Base-by-base conservation (phyloP, 1,284 basidiomycete species). In the Leccinum discolor region DNA sequence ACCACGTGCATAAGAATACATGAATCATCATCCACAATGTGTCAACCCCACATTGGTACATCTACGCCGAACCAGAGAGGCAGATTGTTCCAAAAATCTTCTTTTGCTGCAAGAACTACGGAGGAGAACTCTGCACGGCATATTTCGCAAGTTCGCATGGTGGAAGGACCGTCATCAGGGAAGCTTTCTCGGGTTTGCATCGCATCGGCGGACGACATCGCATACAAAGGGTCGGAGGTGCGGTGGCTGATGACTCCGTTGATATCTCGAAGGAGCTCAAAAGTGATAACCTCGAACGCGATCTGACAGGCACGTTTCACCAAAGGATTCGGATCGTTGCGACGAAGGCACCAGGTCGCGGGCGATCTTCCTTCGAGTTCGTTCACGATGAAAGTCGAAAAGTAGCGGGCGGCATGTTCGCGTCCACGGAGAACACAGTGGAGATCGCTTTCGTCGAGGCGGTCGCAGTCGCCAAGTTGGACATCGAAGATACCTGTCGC, bases 381-480 rank as follows among this genome's bases (percentile, higher is more conserved):
- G 71, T 86, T 86, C 64, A 88, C 87, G 69, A 92, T 84, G 73
- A 92, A 92, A 16, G 87, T 88, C 7, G 90, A 90, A 63, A 92
- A 84, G 76, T 86, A 91, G 58, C 89, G 86, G 11, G 88, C 87
- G 3, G 85, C 83, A 64, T 87, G 83, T 77, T 92, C 90, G 65
- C 89, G 87, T 8, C 90, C 90, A 62, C 83, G 84, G 18, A 91
- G 81, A 50, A 89, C 81, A 54, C 75, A 80, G 67, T 87, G 79
- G 8, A 92, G 81, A 71, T 91, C 88, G 47, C 75, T 74, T 61
- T 81, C 79, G 8, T 83, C 80, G 57, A 91, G 83, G 32, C 68
- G 69, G 68, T 76, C 68, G 44, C 64, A 68, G 16, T 66, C 67
- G 42, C 70, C 70, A 59, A 76, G 74, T 18, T 68, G 60, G 1